Evolutionary conservation across 805 yeast species (phyloP).

Genomic region (Lipomyces chichibuensis): DNA sequence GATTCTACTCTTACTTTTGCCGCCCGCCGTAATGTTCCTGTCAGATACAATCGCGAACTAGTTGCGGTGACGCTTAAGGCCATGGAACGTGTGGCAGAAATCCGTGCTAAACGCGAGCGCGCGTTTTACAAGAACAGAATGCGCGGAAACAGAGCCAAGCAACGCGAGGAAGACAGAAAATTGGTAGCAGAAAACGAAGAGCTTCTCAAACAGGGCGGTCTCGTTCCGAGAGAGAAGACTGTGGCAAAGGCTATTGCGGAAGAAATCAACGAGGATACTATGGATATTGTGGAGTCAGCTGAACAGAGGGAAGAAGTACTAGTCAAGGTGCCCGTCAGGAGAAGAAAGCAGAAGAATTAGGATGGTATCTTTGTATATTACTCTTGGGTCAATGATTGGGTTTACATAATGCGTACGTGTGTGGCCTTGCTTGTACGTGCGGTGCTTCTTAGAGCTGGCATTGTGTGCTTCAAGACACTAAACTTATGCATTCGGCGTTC

Average conservation of each 20-base stretch:
- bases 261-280: conserved; percentile 49
- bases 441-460: not conserved
- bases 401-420: conserved; percentile 2
- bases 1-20: conserved; percentile 96
- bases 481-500: conserved; percentile 26
- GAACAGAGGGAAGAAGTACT: conserved; percentile 28
- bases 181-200: conserved; percentile 88
- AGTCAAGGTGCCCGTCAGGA: conserved; percentile 29
- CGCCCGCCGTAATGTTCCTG: conserved; percentile 96
- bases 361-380: not conserved
- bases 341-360: conserved; percentile 19
- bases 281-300: conserved; percentile 49
- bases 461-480: not conserved
- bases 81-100: conserved; percentile 94
- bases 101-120: conserved; percentile 93
- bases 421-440: not conserved
- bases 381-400: not conserved
- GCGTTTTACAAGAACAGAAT: conserved; percentile 99
- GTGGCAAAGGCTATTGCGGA: conserved; percentile 53
- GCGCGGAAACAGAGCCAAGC: conserved; percentile 93
- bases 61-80: conserved; percentile 93
- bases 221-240: conserved; percentile 56
- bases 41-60: conserved; percentile 93
- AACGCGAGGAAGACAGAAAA: conserved; percentile 81
- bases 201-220: conserved; percentile 86